Evolutionary conservation across 768 basidiomycete species (phyloP).

Genomic region (Pulveroboletus sp.): DNA sequence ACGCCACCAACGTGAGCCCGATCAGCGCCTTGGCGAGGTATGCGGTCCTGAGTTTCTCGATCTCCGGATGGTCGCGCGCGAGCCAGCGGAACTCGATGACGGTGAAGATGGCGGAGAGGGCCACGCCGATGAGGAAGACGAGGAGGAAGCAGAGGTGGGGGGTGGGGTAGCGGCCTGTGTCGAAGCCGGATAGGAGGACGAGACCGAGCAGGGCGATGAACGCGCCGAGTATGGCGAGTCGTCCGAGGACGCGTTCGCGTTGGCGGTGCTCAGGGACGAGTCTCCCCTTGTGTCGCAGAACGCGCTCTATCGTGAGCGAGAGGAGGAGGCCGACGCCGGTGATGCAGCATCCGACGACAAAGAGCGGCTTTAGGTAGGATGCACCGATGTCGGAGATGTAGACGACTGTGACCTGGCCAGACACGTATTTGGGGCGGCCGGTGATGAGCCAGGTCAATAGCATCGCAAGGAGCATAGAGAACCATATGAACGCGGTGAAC

Average conservation of each 20-base stretch:
- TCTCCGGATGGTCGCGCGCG: conserved; percentile 46
- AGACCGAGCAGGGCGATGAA: conserved; percentile 41
- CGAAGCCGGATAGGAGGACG: conserved; percentile 66
- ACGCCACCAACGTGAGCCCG: conserved; percentile 47
- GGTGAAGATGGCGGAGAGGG: conserved; percentile 69
- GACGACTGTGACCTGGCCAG: conserved; percentile 53
- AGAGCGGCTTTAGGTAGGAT: conserved; percentile 67
- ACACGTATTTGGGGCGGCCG: conserved; percentile 48
- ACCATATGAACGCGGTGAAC: conserved; percentile 61
- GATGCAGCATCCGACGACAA: conserved; percentile 37
- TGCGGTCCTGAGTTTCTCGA: conserved; percentile 43
- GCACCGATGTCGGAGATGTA: conserved; percentile 82
- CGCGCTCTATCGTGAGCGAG: conserved; percentile 56
- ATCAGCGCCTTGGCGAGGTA: conserved; percentile 63
- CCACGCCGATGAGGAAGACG: conserved; percentile 70
- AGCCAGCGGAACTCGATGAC: conserved; percentile 68
- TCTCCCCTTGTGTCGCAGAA: conserved; percentile 63
- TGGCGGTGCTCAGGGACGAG: conserved; percentile 55
- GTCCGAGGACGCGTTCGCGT: conserved; percentile 50
- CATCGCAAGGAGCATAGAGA: conserved; percentile 64
- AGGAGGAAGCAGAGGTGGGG: conserved; percentile 61
- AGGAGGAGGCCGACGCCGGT: conserved; percentile 49
- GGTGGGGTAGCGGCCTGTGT: conserved; percentile 50
- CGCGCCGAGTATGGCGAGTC: conserved; percentile 48
- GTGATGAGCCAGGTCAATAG: conserved; percentile 65